Evolutionary conservation across 2,329 filamentous ascomycete species (phyloP).

Genomic region (Hortaea sp.): DNA sequence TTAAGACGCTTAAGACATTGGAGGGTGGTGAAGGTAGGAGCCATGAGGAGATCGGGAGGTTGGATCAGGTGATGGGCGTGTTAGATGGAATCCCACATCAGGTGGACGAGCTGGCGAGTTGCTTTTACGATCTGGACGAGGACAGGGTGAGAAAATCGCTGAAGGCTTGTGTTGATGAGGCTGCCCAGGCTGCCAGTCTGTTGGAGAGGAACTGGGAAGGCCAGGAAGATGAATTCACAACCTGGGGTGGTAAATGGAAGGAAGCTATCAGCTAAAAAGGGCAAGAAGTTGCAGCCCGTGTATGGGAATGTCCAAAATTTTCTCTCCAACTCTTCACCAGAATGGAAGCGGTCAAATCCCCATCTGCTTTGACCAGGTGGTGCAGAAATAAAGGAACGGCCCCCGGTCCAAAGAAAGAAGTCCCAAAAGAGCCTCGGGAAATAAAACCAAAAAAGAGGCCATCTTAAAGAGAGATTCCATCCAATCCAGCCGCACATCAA

Average conservation of each 20-base stretch:
- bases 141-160: conserved; percentile 49
- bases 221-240: conserved; percentile 63
- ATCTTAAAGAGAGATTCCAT: no score
- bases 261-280: conserved; percentile 20
- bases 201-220: conserved; percentile 53
- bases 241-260: conserved; percentile 57
- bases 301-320: neutral
- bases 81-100: conserved; percentile 54
- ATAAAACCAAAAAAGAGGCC: no score
- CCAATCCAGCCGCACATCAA: no score
- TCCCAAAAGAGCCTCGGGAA: no score
- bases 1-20: conserved; percentile 36
- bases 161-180: conserved; percentile 50
- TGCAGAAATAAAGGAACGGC: no score
- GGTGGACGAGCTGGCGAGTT: conserved; percentile 59
- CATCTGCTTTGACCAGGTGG: no score
- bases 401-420: no score
- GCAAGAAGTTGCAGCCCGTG: neutral
- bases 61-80: conserved; percentile 47
- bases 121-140: conserved; percentile 61
- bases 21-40: conserved; percentile 7
- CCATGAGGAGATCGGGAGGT: conserved; percentile 15
- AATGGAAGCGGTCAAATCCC: no score
- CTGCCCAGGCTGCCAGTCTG: conserved; percentile 46
- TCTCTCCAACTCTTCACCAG: neutral